Evolutionary conservation across 176 grass and related monocot species (phyloP).

Genomic region (Oropetium thomaeum): DNA sequence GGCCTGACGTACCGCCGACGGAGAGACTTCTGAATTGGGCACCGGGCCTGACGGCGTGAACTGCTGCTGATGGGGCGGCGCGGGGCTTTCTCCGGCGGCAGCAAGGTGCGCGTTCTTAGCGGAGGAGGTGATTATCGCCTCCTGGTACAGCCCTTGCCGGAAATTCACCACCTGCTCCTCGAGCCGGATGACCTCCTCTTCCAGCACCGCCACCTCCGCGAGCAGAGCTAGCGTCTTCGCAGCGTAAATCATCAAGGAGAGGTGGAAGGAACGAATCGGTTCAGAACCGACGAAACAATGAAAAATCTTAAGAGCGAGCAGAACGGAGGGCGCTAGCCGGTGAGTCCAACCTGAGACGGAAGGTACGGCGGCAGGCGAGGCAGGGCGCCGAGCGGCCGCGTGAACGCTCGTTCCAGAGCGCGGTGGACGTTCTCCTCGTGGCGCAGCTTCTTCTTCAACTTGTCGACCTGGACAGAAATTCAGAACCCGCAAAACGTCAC

Average conservation of each 20-base stretch:
- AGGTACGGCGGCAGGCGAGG: conserved; percentile 96
- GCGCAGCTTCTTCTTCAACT: conserved; percentile 89
- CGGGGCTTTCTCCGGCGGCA: conserved; percentile 10
- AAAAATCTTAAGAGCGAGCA: background rate
- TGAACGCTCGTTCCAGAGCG: conserved; percentile 92
- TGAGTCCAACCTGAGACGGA: conserved; percentile 66
- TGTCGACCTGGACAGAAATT: conserved; percentile 75
- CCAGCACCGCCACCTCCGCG: conserved; percentile 93
- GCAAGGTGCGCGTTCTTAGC: conserved; percentile 37
- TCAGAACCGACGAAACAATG: conserved; percentile 3
- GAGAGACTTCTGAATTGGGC: conserved; percentile 18
- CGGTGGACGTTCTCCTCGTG: conserved; percentile 99
- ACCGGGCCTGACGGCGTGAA: conserved; percentile 24
- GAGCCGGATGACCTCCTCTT: conserved; percentile 88
- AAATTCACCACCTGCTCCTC: conserved; percentile 99
- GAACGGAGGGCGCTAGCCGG: background rate
- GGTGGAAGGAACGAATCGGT: background rate
- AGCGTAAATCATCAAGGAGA: conserved; percentile 1
- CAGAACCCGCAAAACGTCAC: conserved; percentile 9
- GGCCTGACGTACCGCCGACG: background rate
- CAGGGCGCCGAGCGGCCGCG: conserved; percentile 84
- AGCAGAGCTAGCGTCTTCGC: conserved; percentile 82
- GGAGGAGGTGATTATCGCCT: conserved; percentile 75
- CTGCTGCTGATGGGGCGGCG: conserved; percentile 46
- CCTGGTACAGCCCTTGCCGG: conserved; percentile 91